Conservation (phyloP, 2,329 filamentous ascomycete species). For the Cylindrodendrum hubeiense region DNA sequence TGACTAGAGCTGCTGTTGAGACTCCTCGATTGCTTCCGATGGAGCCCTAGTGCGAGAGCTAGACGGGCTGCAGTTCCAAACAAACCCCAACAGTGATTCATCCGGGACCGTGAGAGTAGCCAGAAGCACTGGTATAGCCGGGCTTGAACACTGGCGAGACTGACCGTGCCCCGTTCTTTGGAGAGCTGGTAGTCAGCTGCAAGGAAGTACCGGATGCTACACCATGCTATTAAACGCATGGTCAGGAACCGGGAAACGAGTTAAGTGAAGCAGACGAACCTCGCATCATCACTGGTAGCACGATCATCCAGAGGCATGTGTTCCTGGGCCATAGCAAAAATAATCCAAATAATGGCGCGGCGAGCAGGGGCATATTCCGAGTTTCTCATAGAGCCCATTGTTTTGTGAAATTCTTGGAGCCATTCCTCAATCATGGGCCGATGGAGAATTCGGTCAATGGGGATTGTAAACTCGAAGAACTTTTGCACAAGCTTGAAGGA, state of each 20-base stretch:
- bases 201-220: conserved; percentile 38
- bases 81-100: conserved; percentile 61
- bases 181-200: conserved; percentile 53
- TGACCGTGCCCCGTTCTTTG: conserved; percentile 53
- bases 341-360: conserved; percentile 60
- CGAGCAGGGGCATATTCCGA: conserved; percentile 38
- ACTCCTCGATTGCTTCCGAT: conserved; percentile 35
- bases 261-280: background rate
- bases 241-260: rapidly evolving
- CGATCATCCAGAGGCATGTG: conserved; percentile 50
- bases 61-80: conserved; percentile 58
- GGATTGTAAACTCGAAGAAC: conserved; percentile 69
- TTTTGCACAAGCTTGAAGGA: conserved; percentile 55
- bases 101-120: conserved; percentile 57
- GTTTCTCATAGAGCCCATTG: conserved; percentile 43
- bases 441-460: conserved; percentile 68
- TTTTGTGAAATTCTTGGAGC: conserved; percentile 56
- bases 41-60: conserved; percentile 50
- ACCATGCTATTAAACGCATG: background rate
- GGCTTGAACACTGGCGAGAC: conserved; percentile 56
- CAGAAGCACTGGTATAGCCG: conserved; percentile 58
- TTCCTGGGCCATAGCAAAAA: conserved; percentile 63
- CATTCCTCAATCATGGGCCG: conserved; percentile 63
- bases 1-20: conserved; percentile 23
- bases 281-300: background rate